Evolutionary conservation across 495 filamentous ascomycete genomes (phyloP).

Genomic region (Tuber umbilicatum): DNA sequence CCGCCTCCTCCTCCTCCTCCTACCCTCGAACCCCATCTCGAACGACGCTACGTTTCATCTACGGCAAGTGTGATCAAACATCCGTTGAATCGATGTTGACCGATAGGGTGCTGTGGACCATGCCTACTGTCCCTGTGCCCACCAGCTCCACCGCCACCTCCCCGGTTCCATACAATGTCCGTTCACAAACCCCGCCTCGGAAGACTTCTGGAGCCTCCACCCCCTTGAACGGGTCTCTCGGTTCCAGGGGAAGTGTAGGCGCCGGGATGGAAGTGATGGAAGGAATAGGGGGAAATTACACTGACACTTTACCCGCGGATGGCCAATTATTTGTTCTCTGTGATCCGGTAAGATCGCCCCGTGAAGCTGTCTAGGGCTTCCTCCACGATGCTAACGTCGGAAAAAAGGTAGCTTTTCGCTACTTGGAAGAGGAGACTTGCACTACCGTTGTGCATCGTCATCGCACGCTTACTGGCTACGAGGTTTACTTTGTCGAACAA

Average conservation of each 20-base stretch:
- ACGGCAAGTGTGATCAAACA: background rate
- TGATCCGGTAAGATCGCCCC: slow-evolving; percentile 36
- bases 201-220: slow-evolving; percentile 18
- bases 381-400: background rate
- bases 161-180: slow-evolving; percentile 16
- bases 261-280: slow-evolving; percentile 21
- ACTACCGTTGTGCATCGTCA: slow-evolving; percentile 68
- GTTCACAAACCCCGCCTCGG: slow-evolving; percentile 20
- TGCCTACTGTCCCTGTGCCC: slow-evolving; percentile 35
- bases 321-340: slow-evolving; percentile 37
- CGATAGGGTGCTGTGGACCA: slow-evolving; percentile 27
- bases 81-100: background rate
- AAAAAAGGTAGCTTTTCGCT: slow-evolving; percentile 45
- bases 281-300: slow-evolving; percentile 28
- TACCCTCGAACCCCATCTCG: background rate
- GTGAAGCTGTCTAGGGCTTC: background rate
- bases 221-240: slow-evolving; percentile 9
- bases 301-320: slow-evolving; percentile 9
- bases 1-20: background rate
- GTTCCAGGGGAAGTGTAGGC: slow-evolving; percentile 19
- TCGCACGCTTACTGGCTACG: slow-evolving; percentile 68
- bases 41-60: background rate
- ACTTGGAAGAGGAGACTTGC: slow-evolving; percentile 78
- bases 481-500: slow-evolving; percentile 92
- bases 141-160: slow-evolving; percentile 19